Conservation (phyloP, 2,329 filamentous ascomycete genomes). For the Pleoardoris graminearum region DNA sequence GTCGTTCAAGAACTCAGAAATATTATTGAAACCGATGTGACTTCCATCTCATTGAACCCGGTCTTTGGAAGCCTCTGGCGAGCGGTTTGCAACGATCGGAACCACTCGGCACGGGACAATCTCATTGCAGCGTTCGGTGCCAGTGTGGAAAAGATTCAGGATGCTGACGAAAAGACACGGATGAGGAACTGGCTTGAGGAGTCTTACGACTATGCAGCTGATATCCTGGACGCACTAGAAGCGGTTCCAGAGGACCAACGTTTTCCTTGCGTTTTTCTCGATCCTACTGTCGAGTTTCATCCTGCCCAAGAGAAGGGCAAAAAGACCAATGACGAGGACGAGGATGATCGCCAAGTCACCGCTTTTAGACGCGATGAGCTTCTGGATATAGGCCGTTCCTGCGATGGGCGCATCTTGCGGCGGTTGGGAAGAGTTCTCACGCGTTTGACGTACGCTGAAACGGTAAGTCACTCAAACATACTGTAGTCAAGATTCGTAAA, state of each 20-base stretch:
- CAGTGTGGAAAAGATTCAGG: conserved; percentile 44
- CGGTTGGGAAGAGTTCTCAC: conserved; percentile 55
- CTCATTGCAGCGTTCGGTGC: conserved; percentile 51
- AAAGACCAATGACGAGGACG: conserved; percentile 18
- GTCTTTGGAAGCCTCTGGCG: conserved; percentile 58
- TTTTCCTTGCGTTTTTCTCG: conserved; percentile 56
- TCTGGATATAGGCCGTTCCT: conserved; percentile 57
- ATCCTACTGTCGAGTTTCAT: conserved; percentile 49
- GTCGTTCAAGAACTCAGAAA: conserved; percentile 47
- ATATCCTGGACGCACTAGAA: conserved; percentile 48
- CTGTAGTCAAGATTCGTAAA: too few relatives aligned
- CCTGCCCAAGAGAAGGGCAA: conserved; percentile 11
- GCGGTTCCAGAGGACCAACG: conserved; percentile 44
- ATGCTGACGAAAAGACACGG: conserved; percentile 39
- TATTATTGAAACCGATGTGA: conserved; percentile 52
- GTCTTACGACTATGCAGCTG: conserved; percentile 55
- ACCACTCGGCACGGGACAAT: conserved; percentile 46
- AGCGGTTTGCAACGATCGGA: conserved; percentile 53
- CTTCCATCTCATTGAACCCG: conserved; percentile 53
- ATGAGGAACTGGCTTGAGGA: conserved; percentile 57
- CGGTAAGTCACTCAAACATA: conserved; percentile 8
- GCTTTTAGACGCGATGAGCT: conserved; percentile 53
- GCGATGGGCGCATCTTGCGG: conserved; percentile 53
- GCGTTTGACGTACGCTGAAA: conserved; percentile 50
- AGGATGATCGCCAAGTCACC: conserved; percentile 32